A percentile compares a stretch with the other conserved stretches of the same genome.
phyloP scores from a whole-genome alignment of 345 rosid species.

The Turritis glabra region DNA sequence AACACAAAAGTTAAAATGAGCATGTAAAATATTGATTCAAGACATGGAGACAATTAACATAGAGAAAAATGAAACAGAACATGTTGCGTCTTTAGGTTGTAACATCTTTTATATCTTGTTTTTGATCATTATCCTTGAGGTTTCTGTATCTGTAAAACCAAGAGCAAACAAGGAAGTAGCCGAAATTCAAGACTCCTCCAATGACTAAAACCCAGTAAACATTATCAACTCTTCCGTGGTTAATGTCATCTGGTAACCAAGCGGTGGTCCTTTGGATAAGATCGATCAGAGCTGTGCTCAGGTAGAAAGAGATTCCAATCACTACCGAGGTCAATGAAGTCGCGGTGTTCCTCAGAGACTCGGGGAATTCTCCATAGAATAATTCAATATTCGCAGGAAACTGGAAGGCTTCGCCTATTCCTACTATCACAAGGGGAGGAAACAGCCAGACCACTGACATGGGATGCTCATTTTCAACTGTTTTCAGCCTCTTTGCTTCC shows the following conservation, averaged over 20 bases:
- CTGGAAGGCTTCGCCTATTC: conserved; percentile 46
- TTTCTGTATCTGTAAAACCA: conserved; percentile 37
- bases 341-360: conserved; percentile 41
- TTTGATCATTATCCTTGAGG: background rate
- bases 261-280: conserved; percentile 34
- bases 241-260: conserved; percentile 52
- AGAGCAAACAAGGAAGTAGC: conserved; percentile 43
- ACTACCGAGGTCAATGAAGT: conserved; percentile 48
- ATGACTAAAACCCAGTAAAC: conserved; percentile 44
- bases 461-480: conserved; percentile 16
- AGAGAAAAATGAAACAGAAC: background rate
- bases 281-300: conserved; percentile 43
- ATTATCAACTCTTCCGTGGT: conserved; percentile 46
- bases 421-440: conserved; percentile 47
- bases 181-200: conserved; percentile 42
- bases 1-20: background rate
- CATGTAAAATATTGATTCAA: background rate
- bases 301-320: conserved; percentile 41
- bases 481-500: conserved; percentile 44
- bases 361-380: conserved; percentile 50
- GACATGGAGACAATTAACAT: background rate
- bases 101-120: background rate
- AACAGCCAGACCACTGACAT: conserved; percentile 50
- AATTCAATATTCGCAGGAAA: conserved; percentile 48
- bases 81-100: background rate